Evolutionary conservation across 208 protist species (phyloP), one percentile per base, ranked within the genome.

Genomic region (Acanthamoeba lenticulata): DNA sequence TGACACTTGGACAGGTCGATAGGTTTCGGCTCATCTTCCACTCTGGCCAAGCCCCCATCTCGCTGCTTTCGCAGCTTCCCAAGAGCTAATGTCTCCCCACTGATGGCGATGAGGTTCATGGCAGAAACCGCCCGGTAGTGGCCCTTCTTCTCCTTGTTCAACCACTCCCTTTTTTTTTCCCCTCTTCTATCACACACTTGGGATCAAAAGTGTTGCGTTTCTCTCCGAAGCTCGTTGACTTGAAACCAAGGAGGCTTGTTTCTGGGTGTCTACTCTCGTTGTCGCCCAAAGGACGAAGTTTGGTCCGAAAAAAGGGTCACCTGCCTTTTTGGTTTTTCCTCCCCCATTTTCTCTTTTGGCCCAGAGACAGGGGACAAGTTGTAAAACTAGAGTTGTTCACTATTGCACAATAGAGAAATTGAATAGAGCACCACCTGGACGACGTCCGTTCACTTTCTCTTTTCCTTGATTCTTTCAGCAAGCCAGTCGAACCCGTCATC

Each of bases 401-500:
- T n/a, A n/a, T n/a, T n/a, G n/a, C n/a, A n/a, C n/a, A n/a, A n/a
- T n/a, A n/a, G n/a, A n/a, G n/a, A n/a, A n/a, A n/a, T n/a, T n/a
- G n/a, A n/a, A n/a, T n/a, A n/a, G n/a, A n/a, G n/a, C n/a, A n/a
- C n/a, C n/a, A n/a, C n/a, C n/a, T n/a, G n/a, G n/a, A n/a, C n/a
- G n/a, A n/a, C 49, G 9, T 57, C 19, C 13, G 49, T 57, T 74
- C 19, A 74, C 65, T 85, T 85, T 34, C 52, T 65, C 91, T 94
- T 94, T 17, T 86, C 60, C 44, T 94, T 95, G 34, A 96, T 77
- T 42, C 79, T 94, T 19, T 96, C 90, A 55, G 95, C 81, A 0
- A 98, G 94, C 97, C 98, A 98, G 79, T 98, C 97, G 15, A 98
- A 94, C 55, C 97, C 97, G 86, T 98, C 96, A 67, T 97, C 97